Conservation (phyloP, 2,329 filamentous ascomycete genomes). For the Apiospora arundinis region DNA sequence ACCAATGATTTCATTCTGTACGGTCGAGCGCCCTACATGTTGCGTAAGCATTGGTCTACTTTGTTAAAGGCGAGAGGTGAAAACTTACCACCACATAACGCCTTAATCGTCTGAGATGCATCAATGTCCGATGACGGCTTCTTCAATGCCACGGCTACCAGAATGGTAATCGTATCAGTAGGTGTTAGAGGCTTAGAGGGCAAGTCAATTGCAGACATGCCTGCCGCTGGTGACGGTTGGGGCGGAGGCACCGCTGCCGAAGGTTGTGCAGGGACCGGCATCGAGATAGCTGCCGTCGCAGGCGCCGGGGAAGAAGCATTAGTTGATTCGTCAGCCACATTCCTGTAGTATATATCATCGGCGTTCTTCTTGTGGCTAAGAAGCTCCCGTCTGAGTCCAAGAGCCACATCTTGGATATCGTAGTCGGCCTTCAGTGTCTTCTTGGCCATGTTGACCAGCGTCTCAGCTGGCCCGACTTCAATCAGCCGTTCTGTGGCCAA, state of each 20-base stretch:
- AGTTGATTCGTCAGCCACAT: conserved; percentile 10
- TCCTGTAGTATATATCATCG: conserved; percentile 35
- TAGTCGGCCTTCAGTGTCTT: conserved; percentile 38
- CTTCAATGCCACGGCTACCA: conserved; percentile 41
- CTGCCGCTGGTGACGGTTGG: background rate
- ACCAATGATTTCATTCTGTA: conserved; percentile 52
- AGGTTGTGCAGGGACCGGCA: background rate
- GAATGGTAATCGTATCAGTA: conserved; percentile 33
- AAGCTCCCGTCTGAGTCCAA: conserved; percentile 33
- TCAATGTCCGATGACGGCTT: conserved; percentile 35
- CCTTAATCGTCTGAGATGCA: conserved; percentile 40
- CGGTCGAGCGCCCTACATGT: conserved; percentile 44
- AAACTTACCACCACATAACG: conserved; percentile 38
- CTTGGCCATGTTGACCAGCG: conserved; percentile 45
- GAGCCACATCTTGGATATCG: conserved; percentile 31
- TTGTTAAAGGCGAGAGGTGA: background rate
- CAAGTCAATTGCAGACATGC: background rate
- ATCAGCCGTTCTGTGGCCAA: conserved; percentile 40
- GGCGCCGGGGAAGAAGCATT: background rate
- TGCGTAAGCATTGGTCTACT: background rate
- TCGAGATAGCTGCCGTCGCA: background rate
- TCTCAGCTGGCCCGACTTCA: conserved; percentile 46
- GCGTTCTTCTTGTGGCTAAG: conserved; percentile 31
- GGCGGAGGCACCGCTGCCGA: background rate
- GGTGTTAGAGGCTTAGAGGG: conserved; percentile 26